Conservation (phyloP, 768 basidiomycete genomes). For the Suillus brevipes region DNA sequence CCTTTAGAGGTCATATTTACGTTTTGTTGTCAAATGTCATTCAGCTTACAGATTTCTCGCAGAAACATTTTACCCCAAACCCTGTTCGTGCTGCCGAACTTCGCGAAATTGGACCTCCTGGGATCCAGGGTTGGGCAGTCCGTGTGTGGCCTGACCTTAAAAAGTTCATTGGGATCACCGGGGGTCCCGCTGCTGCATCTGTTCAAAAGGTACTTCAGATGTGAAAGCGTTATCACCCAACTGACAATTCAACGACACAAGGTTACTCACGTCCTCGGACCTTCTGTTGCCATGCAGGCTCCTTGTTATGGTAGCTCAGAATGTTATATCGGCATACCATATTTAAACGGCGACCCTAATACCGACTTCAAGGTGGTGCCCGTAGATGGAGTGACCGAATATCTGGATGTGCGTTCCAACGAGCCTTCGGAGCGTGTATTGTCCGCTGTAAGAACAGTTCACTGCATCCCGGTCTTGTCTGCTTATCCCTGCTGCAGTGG, state of each 20-base stretch:
- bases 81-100: slow-evolving; percentile 12
- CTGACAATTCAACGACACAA: background rate
- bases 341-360: slow-evolving; percentile 1
- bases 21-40: background rate
- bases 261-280: slow-evolving; percentile 11
- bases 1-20: slow-evolving; percentile 1
- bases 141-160: slow-evolving; percentile 11
- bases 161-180: background rate
- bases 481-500: slow-evolving; percentile 1
- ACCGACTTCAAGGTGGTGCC: background rate
- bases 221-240: background rate
- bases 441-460: background rate
- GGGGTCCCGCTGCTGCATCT: slow-evolving; percentile 5
- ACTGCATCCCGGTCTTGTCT: too few relatives aligned
- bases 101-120: slow-evolving; percentile 4
- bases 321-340: slow-evolving; percentile 1
- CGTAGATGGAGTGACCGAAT: slow-evolving; percentile 2
- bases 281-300: slow-evolving; percentile 2
- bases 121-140: background rate
- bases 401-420: background rate
- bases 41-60: background rate
- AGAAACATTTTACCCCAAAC: slow-evolving; percentile 12
- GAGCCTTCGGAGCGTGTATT: background rate
- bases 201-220: slow-evolving; percentile 7
- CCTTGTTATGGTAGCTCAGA: slow-evolving; percentile 2